A percentile compares a stretch with the other conserved stretches of the same genome.
Conservation (phyloP, 148 eudicot species). For the Rhododendron ovatum region DNA sequence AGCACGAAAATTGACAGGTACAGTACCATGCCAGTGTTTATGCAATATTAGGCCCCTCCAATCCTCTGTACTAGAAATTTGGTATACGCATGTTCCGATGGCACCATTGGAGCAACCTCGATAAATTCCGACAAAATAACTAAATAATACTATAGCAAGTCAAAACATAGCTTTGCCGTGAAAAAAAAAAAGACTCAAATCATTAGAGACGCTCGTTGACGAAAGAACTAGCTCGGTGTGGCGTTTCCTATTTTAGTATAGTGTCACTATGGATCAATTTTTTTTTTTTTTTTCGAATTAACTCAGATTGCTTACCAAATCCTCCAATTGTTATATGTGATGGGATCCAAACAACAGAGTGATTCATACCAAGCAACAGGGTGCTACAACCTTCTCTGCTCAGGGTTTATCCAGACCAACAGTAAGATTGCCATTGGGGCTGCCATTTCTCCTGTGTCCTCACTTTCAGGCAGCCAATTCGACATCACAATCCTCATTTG, state of each 20-base stretch:
- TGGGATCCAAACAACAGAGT: conserved; percentile 52
- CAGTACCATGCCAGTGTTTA: background rate
- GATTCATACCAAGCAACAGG: conserved; percentile 96
- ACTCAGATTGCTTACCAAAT: background rate
- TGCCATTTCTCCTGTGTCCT: conserved; percentile 87
- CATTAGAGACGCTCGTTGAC: too few species aligned
- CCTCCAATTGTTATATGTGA: background rate
- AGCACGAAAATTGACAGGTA: background rate
- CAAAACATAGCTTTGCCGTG: background rate
- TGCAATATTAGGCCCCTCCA: too few species aligned
- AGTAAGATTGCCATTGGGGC: conserved; percentile 93
- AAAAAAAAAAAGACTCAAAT: background rate
- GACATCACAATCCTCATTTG: conserved; percentile 86
- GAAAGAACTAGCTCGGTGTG: too few species aligned
- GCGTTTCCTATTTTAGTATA: background rate
- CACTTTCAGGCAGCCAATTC: conserved; percentile 45
- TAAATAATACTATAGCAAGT: background rate
- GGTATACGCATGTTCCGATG: too few species aligned
- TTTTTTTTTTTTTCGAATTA: background rate
- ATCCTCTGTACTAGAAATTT: too few species aligned
- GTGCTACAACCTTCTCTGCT: conserved; percentile 89
- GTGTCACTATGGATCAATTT: background rate
- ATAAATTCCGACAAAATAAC: too few species aligned
- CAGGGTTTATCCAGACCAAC: conserved; percentile 89
- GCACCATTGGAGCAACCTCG: too few species aligned